Evolutionary conservation across 345 rosid genomes (phyloP).

Genomic region (Sapria himalayana): DNA sequence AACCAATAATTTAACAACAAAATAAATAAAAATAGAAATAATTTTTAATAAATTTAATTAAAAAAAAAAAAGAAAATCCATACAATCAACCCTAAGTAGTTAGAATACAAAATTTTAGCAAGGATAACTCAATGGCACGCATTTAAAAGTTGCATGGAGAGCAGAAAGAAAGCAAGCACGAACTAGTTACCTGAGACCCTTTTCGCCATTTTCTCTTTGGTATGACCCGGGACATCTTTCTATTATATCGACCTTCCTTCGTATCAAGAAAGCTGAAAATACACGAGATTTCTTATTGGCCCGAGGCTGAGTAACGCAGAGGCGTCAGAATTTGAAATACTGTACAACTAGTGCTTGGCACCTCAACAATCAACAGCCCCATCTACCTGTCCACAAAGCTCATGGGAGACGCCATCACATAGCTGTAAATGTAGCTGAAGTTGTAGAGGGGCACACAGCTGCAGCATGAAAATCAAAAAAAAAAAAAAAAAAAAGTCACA

Average conservation of each 20-base stretch:
- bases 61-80: too few relatives aligned
- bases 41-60: too few relatives aligned
- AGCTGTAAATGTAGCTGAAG: constrained; percentile 60
- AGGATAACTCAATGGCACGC: too few relatives aligned
- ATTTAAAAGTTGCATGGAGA: neutral
- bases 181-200: constrained; percentile 93
- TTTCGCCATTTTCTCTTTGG: constrained; percentile 56
- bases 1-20: too few relatives aligned
- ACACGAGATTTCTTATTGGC: too few relatives aligned
- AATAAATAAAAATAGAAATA: too few relatives aligned
- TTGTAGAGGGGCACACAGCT: constrained; percentile 84
- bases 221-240: constrained; percentile 49
- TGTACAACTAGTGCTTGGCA: constrained; percentile 13
- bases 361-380: constrained; percentile 22
- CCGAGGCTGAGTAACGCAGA: constrained; percentile 1
- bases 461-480: constrained; percentile 17
- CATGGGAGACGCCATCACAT: constrained; percentile 55
- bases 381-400: constrained; percentile 92
- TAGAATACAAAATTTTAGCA: too few relatives aligned
- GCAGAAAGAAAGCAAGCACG: neutral
- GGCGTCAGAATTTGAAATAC: constrained; percentile 8
- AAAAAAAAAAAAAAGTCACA: constrained; percentile 1
- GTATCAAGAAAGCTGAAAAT: constrained; percentile 43
- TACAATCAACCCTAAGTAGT: too few relatives aligned
- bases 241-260: constrained; percentile 53